Evolutionary conservation across 2,329 filamentous ascomycete species (phyloP).

Genomic region (Botrytis aclada): DNA sequence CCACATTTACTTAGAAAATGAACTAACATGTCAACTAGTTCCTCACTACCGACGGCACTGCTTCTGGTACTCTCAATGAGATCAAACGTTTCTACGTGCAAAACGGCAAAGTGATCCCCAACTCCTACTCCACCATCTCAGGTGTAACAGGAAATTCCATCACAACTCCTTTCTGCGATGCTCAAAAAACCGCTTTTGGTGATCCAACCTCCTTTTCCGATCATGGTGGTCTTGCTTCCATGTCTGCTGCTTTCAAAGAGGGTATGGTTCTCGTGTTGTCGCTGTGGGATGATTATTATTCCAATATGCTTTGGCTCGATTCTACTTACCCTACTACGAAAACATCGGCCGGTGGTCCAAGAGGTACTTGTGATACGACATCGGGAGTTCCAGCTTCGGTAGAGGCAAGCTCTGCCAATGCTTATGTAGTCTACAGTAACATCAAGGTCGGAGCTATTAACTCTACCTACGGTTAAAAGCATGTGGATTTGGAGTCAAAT

Average conservation of each 20-base stretch:
- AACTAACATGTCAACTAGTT: slow-evolving; percentile 1
- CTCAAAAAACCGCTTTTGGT: slow-evolving; percentile 53
- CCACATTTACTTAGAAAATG: neutral
- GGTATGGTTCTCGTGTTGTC: slow-evolving; percentile 65
- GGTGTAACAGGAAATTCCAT: slow-evolving; percentile 51
- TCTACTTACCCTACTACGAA: slow-evolving; percentile 55
- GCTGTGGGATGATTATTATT: slow-evolving; percentile 54
- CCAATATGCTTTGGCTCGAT: slow-evolving; percentile 75
- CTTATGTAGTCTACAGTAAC: slow-evolving; percentile 42
- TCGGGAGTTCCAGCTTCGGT: slow-evolving; percentile 52
- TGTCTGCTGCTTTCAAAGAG: slow-evolving; percentile 52
- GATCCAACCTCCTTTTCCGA: slow-evolving; percentile 52
- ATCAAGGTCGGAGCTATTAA: slow-evolving; percentile 38
- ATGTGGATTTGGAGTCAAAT: neutral
- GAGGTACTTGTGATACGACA: slow-evolving; percentile 52
- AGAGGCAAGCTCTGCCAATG: slow-evolving; percentile 45
- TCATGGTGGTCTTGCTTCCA: slow-evolving; percentile 54
- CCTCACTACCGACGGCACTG: slow-evolving; percentile 37
- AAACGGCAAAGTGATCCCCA: slow-evolving; percentile 50
- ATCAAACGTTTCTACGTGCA: slow-evolving; percentile 58
- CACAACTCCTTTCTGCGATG: slow-evolving; percentile 54
- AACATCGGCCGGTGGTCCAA: slow-evolving; percentile 47
- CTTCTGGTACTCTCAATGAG: slow-evolving; percentile 50
- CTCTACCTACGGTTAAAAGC: slow-evolving; percentile 32
- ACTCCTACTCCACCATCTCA: slow-evolving; percentile 46